phyloP scores from a whole-genome alignment of 306 rosid genomes.

The Acacia melanoxylon region DNA sequence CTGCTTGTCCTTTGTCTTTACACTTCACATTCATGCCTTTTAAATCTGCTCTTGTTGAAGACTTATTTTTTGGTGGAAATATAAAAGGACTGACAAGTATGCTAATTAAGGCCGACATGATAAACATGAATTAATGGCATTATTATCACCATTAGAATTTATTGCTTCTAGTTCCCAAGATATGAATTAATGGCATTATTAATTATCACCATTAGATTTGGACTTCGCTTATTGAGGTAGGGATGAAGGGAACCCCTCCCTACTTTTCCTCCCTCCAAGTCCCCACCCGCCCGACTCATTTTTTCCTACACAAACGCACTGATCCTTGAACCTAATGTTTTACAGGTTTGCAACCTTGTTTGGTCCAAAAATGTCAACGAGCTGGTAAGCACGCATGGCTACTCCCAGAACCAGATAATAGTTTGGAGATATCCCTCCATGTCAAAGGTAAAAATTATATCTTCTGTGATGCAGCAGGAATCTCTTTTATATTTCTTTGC shows the following conservation, averaged over 20 bases:
- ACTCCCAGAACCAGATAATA: slow-evolving; percentile 91
- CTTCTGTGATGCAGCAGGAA: neutral
- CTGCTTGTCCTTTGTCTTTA: neutral
- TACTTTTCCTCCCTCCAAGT: neutral
- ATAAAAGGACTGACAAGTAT: neutral
- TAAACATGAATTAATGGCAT: neutral
- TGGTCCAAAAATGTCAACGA: slow-evolving; percentile 97
- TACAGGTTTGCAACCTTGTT: slow-evolving; percentile 89
- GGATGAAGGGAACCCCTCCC: neutral
- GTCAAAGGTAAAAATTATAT: slow-evolving; percentile 69
- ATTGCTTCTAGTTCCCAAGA: no score
- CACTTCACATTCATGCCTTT: neutral
- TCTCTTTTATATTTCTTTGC: neutral
- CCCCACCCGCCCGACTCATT: neutral
- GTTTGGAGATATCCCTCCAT: slow-evolving; percentile 93
- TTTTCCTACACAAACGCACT: neutral
- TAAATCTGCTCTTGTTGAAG: slow-evolving; percentile 21
- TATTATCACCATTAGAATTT: neutral
- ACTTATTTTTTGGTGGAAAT: neutral
- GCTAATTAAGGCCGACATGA: neutral
- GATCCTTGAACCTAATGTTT: slow-evolving; percentile 18
- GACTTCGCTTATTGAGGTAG: neutral
- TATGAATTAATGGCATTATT: neutral
- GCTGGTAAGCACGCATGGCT: slow-evolving; percentile 93
- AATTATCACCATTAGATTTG: neutral